phyloP scores from a whole-genome alignment of 1,139 yeast genomes.

The Scheffersomyces lignicola region DNA sequence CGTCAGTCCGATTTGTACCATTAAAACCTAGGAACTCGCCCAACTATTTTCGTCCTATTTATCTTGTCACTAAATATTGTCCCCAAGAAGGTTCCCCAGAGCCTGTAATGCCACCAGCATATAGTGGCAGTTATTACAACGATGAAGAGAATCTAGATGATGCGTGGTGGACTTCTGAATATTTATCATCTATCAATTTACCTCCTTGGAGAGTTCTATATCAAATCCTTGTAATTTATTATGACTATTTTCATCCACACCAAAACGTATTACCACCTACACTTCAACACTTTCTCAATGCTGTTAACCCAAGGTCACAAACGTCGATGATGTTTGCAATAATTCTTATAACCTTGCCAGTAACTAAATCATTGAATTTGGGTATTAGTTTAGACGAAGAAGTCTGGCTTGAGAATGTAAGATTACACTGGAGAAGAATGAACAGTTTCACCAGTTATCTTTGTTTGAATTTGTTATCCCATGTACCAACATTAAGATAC shows the following conservation, averaged over 20 bases:
- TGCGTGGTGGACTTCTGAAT: conserved; percentile 1
- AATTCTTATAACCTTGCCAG: conserved; percentile 26
- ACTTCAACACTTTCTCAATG: conserved; percentile 31
- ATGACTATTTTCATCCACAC: conserved; percentile 46
- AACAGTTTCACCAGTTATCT: conserved; percentile 25
- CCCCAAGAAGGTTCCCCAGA: conserved; percentile 1
- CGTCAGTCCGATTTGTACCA: not conserved
- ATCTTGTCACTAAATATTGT: not conserved
- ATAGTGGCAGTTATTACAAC: not conserved
- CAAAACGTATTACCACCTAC: conserved; percentile 47
- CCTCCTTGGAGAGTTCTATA: conserved; percentile 43
- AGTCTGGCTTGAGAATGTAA: conserved; percentile 40
- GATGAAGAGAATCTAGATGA: not conserved
- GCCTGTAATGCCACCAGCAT: not conserved
- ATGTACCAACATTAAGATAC: conserved; percentile 14
- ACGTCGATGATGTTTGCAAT: conserved; percentile 48
- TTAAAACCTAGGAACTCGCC: conserved; percentile 1
- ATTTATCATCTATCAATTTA: conserved; percentile 23
- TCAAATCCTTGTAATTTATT: conserved; percentile 46
- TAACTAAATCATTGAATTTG: not conserved
- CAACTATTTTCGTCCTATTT: not conserved
- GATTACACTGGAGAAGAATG: conserved; percentile 37
- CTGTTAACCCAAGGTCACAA: conserved; percentile 18
- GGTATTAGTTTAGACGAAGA: conserved; percentile 35
- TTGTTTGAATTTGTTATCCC: conserved; percentile 20